Conservation (phyloP, 1,139 yeast species). For the Meyerozyma elateridarum region DNA sequence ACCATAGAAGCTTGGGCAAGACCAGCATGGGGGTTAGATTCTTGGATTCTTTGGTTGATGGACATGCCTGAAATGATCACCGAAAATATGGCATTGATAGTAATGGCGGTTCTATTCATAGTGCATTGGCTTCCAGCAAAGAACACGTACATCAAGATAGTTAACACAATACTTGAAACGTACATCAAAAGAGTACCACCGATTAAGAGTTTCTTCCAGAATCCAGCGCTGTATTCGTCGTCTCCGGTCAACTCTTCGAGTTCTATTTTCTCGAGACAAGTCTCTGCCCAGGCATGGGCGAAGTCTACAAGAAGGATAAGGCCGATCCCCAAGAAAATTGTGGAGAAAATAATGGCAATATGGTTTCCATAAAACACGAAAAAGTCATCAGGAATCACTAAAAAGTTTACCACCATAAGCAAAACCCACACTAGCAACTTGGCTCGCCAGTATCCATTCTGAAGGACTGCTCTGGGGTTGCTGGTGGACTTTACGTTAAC, state of each 20-base stretch:
- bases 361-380: slow-evolving; percentile 90
- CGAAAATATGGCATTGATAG: slow-evolving; percentile 65
- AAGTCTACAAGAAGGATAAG: slow-evolving; percentile 87
- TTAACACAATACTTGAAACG: slow-evolving; percentile 63
- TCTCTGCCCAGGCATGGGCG: slow-evolving; percentile 99
- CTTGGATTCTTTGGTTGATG: slow-evolving; percentile 81
- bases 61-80: slow-evolving; percentile 65
- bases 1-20: slow-evolving; percentile 97
- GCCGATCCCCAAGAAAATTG: slow-evolving; percentile 84
- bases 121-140: slow-evolving; percentile 84
- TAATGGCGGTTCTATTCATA: slow-evolving; percentile 86
- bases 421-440: slow-evolving; percentile 62
- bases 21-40: slow-evolving; percentile 91
- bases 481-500: slow-evolving; percentile 73
- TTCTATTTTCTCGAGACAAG: slow-evolving; percentile 86
- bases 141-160: slow-evolving; percentile 73
- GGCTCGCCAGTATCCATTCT: slow-evolving; percentile 87
- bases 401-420: slow-evolving; percentile 59
- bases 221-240: slow-evolving; percentile 35
- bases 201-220: slow-evolving; percentile 78
- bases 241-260: slow-evolving; percentile 66
- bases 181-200: slow-evolving; percentile 91
- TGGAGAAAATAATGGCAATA: slow-evolving; percentile 79
- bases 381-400: slow-evolving; percentile 76
- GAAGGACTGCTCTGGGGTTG: slow-evolving; percentile 77